Evolutionary conservation across 2,329 filamentous ascomycete species (phyloP).

Genomic region (Nigrospora osmanthi): DNA sequence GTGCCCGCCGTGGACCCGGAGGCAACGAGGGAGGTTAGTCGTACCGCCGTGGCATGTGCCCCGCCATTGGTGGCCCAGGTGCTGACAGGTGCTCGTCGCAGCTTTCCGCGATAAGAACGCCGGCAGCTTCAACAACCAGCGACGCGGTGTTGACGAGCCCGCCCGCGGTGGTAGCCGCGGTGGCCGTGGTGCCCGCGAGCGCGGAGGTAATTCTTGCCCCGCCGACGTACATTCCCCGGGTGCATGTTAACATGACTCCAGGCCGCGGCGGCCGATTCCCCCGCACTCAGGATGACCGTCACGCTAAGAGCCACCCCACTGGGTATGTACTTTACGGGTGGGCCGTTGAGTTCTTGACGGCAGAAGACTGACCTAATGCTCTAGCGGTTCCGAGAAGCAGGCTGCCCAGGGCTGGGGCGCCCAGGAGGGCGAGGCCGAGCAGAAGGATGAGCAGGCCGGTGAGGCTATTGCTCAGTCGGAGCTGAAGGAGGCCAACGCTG

Average conservation of each 20-base stretch:
- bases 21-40: slow-evolving; percentile 84
- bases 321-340: slow-evolving; percentile 27
- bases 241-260: slow-evolving; percentile 12
- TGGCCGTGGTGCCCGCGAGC: slow-evolving; percentile 55
- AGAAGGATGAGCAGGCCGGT: slow-evolving; percentile 85
- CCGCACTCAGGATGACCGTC: slow-evolving; percentile 49
- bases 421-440: slow-evolving; percentile 72
- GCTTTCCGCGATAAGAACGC: slow-evolving; percentile 86
- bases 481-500: slow-evolving; percentile 59
- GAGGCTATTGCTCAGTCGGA: slow-evolving; percentile 83
- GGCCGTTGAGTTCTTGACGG: too few species aligned
- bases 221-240: neutral
- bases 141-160: slow-evolving; percentile 66
- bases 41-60: too few species aligned
- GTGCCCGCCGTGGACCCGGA: slow-evolving; percentile 48
- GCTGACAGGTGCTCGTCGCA: slow-evolving; percentile 26
- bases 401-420: slow-evolving; percentile 85
- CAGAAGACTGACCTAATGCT: neutral
- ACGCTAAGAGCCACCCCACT: slow-evolving; percentile 34
- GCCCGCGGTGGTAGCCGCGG: slow-evolving; percentile 49
- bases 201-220: slow-evolving; percentile 36
- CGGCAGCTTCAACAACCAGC: slow-evolving; percentile 75
- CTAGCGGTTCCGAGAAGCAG: slow-evolving; percentile 76
- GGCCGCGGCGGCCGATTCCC: slow-evolving; percentile 46
- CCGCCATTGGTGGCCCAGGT: neutral